Evolutionary conservation across 73 alveolate genomes (phyloP).

Genomic region (Paramecium primaurelia): DNA sequence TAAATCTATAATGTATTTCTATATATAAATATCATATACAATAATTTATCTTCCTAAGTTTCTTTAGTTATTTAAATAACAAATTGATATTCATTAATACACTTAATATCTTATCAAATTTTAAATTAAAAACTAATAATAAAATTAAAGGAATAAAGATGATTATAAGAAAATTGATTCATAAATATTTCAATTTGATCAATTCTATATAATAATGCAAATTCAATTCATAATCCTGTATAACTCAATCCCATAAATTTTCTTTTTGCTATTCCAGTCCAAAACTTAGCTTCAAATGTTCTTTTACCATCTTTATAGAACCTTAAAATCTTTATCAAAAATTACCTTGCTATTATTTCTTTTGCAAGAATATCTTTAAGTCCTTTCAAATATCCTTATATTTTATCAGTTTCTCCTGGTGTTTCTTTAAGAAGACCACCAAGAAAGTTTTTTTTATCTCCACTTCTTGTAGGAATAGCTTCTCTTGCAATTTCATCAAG

Average conservation of each 20-base stretch:
- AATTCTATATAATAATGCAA: neutral
- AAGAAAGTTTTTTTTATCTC: constrained; percentile 19
- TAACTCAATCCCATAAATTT: constrained; percentile 46
- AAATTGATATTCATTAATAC: neutral
- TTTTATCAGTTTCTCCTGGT: neutral
- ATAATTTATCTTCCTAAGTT: neutral
- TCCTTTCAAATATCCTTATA: neutral
- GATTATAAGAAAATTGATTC: neutral
- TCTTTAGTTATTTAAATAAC: neutral
- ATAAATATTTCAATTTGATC: neutral
- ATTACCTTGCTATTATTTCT: constrained; percentile 3
- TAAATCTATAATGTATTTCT: neutral
- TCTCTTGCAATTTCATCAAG: constrained; percentile 24
- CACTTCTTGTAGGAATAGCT: neutral
- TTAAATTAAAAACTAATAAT: too few species aligned
- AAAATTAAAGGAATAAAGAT: neutral
- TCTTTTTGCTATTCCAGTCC: constrained; percentile 16
- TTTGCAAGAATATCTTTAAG: constrained; percentile 14
- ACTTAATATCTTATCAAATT: neutral
- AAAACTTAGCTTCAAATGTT: constrained; percentile 31
- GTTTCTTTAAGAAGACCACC: constrained; percentile 22
- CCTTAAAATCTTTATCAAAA: neutral
- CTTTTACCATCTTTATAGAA: neutral
- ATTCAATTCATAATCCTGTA: constrained; percentile 37
- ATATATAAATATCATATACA: too few species aligned